phyloP scores from a whole-genome alignment of 768 basidiomycete species.

The Lactifluus hygrophoroides region DNA sequence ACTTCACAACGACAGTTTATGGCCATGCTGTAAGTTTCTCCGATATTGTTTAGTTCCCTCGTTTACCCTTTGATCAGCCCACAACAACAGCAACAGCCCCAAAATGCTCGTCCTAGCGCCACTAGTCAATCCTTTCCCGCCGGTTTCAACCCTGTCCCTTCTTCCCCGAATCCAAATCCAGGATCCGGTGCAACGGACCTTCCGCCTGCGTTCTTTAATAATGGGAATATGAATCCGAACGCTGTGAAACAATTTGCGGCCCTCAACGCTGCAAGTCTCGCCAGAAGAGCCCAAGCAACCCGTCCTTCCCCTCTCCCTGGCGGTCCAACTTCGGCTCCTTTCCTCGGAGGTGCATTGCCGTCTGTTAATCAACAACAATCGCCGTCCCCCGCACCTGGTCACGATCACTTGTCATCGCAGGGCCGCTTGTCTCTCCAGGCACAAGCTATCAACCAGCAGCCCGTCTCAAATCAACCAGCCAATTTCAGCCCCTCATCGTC shows the following conservation, averaged over 20 bases:
- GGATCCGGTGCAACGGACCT: slow-evolving; percentile 7
- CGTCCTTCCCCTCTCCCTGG: slow-evolving; percentile 31
- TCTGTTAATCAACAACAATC: slow-evolving; percentile 24
- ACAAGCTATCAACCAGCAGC: slow-evolving; percentile 37
- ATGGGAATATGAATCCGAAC: slow-evolving; percentile 45
- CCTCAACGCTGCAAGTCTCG: slow-evolving; percentile 54
- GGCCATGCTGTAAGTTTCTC: slow-evolving; percentile 18
- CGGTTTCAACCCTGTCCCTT: slow-evolving; percentile 11
- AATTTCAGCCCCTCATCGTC: slow-evolving; percentile 13
- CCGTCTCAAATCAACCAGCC: slow-evolving; percentile 18
- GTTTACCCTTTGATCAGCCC: slow-evolving; percentile 2
- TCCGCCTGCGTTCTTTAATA: slow-evolving; percentile 2
- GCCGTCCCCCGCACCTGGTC: slow-evolving; percentile 21
- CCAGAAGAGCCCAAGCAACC: slow-evolving; percentile 40
- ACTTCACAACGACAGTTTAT: slow-evolving; percentile 16
- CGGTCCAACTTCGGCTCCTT: slow-evolving; percentile 59
- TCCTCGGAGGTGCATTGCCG: slow-evolving; percentile 47
- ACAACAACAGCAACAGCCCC: slow-evolving; percentile 10
- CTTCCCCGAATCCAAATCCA: slow-evolving; percentile 18
- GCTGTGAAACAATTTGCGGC: slow-evolving; percentile 79
- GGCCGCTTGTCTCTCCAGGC: slow-evolving; percentile 19
- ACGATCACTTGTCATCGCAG: slow-evolving; percentile 22
- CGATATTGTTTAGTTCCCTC: not conserved
- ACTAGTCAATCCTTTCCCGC: slow-evolving; percentile 4
- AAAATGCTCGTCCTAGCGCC: slow-evolving; percentile 6